phyloP scores from a whole-genome alignment of 1,139 yeast genomes.

The Protomyces inundatus region DNA sequence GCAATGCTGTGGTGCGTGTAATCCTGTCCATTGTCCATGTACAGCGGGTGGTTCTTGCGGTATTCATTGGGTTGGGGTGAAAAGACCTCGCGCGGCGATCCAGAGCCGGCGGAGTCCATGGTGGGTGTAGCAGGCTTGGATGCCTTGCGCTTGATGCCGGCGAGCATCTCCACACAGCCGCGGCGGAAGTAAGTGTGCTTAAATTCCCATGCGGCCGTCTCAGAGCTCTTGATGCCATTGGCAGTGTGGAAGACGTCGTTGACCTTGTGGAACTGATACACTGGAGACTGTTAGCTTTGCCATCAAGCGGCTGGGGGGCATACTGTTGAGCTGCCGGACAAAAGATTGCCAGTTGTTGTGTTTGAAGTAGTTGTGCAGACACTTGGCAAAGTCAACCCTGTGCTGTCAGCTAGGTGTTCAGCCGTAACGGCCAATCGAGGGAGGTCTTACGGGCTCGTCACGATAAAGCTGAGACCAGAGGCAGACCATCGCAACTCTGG shows the following conservation, averaged over 20 bases:
- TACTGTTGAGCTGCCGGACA: constrained; percentile 61
- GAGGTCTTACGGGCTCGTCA: constrained; percentile 39
- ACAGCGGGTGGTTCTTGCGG: not conserved
- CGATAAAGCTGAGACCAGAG: constrained; percentile 46
- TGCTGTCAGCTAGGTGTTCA: not conserved
- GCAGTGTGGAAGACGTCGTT: constrained; percentile 43
- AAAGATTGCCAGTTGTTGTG: constrained; percentile 71
- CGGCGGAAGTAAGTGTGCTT: constrained; percentile 75
- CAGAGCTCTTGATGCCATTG: constrained; percentile 35
- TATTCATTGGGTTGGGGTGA: not conserved
- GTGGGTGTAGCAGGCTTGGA: constrained; percentile 34
- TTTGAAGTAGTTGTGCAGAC: constrained; percentile 64
- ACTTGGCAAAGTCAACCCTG: constrained; percentile 48
- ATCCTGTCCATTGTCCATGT: not conserved
- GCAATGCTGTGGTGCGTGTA: constrained; percentile 2
- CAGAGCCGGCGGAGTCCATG: not conserved
- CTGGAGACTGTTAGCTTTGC: not conserved
- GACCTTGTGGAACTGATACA: constrained; percentile 69
- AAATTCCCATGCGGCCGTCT: constrained; percentile 67
- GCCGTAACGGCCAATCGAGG: too few relatives aligned
- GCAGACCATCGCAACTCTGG: constrained; percentile 72
- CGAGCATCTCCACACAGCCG: constrained; percentile 62
- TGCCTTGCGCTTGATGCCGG: constrained; percentile 62
- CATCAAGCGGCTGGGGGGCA: not conserved
- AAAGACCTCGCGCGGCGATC: not conserved